These are phyloP conservation scores for Verticillium klebahnii DNA, from an alignment of 2,329 filamentous ascomycete species.

Conservation along the genomic window DNA sequence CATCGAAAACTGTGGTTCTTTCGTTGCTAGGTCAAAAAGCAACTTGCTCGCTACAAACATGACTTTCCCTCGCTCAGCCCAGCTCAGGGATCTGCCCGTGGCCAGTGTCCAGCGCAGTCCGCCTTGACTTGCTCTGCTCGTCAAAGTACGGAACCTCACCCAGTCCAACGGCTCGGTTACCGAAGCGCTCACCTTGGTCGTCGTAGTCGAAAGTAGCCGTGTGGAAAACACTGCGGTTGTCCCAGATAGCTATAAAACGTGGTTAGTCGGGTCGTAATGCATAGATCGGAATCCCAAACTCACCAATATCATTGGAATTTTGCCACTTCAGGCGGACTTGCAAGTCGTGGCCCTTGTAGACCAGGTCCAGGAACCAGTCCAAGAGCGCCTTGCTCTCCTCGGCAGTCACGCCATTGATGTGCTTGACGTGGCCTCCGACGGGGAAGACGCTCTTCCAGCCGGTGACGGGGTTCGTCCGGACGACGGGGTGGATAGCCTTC, in stretches of 20 bases:
- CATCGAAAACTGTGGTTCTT: too few relatives aligned
- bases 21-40: neutral
- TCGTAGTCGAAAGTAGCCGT: slow-evolving; percentile 55
- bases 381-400: slow-evolving; percentile 39
- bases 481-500: slow-evolving; percentile 46
- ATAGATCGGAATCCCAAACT: neutral
- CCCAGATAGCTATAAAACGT: slow-evolving; percentile 46
- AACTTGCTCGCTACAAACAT: neutral
- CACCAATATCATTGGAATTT: slow-evolving; percentile 34
- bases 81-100: neutral
- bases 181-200: slow-evolving; percentile 42
- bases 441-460: slow-evolving; percentile 51
- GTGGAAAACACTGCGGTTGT: slow-evolving; percentile 55
- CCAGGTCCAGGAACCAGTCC: slow-evolving; percentile 31
- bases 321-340: slow-evolving; percentile 43
- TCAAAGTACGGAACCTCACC: slow-evolving; percentile 53
- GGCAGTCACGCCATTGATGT: slow-evolving; percentile 37
- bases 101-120: slow-evolving; percentile 1
- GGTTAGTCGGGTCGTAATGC: neutral
- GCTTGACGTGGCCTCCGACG: slow-evolving; percentile 34
- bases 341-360: slow-evolving; percentile 44
- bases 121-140: slow-evolving; percentile 36
- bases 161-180: slow-evolving; percentile 49
- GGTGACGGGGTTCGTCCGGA: slow-evolving; percentile 58
- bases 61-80: neutral